Evolutionary conservation across 208 protist genomes (phyloP), one percentile per base, ranked within the genome.

Genomic region (Trypanosoma grayi): DNA sequence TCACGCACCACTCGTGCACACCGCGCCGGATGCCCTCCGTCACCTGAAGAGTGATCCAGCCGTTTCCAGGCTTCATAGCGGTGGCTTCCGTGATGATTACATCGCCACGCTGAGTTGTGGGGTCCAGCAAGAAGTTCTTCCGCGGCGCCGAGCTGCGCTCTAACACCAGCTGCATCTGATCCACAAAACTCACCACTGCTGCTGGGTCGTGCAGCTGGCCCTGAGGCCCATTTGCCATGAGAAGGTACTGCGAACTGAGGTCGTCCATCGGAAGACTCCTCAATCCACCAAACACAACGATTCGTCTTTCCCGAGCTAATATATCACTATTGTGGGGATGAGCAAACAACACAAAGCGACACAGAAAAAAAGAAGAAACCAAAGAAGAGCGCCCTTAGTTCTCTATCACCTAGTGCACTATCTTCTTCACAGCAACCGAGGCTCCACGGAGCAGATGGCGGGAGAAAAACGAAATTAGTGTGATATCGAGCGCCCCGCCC

Each of bases 1-100:
- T 90, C 50, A 97, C 78, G 41, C 81, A 82, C 90, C 92, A 97
- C 77, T 97, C 92, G 64, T 97, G 92, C 34, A 93, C 74, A 18
- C 92, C 92, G 13, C 77, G 69, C 2, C 72, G 76, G 44, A 97
- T 94, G 39, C 85, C 85, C 51, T 97, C 89, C 20, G 89, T 95
- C 9, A 92, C 87, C 60, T 93, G 85, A 60, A 94, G 63, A 11
- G 92, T 97, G n/a, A 95, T 77, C 90, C 92, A 97, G 13, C 92
- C 90, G 46, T 92, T 82, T n/a, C 85, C 79, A 2, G 83, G 83
- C 71, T 97, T 97, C 72, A 94, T 86, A 30, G 79, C 92, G 16
- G 85, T 87, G 18, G 83, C 78, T 72, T 97, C 89, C 2, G 86
- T 90, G 28, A 97, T 84, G 47, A 95, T 81, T 11, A 78, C 85